Percentiles rank a stretch among this genome's conserved stretches.
These are phyloP conservation scores for Trichoderma reesei DNA, from an alignment of 495 filamentous ascomycete species.

Conservation along the genomic window DNA sequence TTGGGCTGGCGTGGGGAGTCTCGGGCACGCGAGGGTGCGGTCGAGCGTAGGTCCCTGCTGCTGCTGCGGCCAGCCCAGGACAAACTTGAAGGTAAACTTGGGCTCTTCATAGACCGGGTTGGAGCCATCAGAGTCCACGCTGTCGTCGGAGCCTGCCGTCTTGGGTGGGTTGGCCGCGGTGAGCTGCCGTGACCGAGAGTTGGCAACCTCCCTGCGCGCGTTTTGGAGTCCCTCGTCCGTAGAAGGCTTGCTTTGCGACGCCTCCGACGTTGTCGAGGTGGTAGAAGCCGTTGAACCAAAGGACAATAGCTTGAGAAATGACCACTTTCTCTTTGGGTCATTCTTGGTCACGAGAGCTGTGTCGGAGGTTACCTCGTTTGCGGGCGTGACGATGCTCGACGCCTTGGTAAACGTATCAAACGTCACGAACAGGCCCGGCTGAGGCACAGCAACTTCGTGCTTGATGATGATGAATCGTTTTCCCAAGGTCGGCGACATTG, in stretches of 20 bases:
- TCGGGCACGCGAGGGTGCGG: constrained; percentile 54
- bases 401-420: constrained; percentile 31
- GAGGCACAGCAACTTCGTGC: constrained; percentile 58
- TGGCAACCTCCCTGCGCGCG: constrained; percentile 34
- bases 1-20: constrained; percentile 66
- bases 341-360: constrained; percentile 13
- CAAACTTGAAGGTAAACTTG: constrained; percentile 38
- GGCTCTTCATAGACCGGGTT: constrained; percentile 32
- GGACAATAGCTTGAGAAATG: constrained; percentile 55
- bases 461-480: constrained; percentile 86
- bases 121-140: constrained; percentile 23
- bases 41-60: constrained; percentile 24
- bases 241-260: background rate
- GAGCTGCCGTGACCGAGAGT: constrained; percentile 20
- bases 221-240: constrained; percentile 34
- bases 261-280: background rate
- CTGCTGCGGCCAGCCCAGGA: constrained; percentile 23
- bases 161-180: constrained; percentile 19
- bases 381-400: constrained; percentile 10
- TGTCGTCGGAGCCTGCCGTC: constrained; percentile 21
- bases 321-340: constrained; percentile 54
- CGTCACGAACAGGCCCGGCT: constrained; percentile 33
- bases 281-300: constrained; percentile 28
- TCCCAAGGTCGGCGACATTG: constrained; percentile 82
- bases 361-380: constrained; percentile 1